Base-by-base conservation (phyloP, 495 filamentous ascomycete species). In the Corynascus novoguineensis region DNA sequence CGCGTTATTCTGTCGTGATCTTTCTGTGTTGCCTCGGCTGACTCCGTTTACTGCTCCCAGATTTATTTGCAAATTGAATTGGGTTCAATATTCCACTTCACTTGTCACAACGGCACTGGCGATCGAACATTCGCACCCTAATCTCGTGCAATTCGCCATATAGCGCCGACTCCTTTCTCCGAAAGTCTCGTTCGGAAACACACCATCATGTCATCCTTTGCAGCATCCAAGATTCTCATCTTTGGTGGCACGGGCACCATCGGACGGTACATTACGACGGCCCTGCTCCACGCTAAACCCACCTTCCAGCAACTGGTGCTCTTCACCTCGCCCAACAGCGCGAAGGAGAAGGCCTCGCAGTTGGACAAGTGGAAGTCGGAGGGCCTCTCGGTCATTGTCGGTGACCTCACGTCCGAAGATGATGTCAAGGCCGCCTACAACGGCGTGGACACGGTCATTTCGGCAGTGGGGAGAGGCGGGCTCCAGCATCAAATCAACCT, bases 161-260 rank as follows among this genome's bases (percentile, higher is more conserved):
- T 14, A 4, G 22, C 11, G 14, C 8, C 8, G 1, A 12, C 2
- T 25, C 41, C 24, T 12, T 31, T 31, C 10, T 5, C 5, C 5
- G 29, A 10, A 45, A 45, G 4, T 27, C 27, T 25, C 5, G 38
- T 21, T n/a, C 17, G 44, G 14, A 22, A 28, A 37, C 44, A 22
- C 9, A 46, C 38, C 35, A 17, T 34, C 25, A 74, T 73, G 66
- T 45, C 69, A 19, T 56, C 62, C 11, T 69, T 72, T 54, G 55
- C 61, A 7, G 70, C 74, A 15, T 69, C 72, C 21, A 81, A 81
- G 38, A 71, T 90, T 47, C 79, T 90, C 35, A 72, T 89, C 51
- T 80, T 90, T 65, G 86, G 86, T 17, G 86, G 84, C 17, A 89
- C 86, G 5, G 86, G 86, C 48, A 67, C 69, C 35, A 89, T 90